Evolutionary conservation across 768 basidiomycete species (phyloP), one percentile per base, ranked within the genome.

Genomic region (Tricholoma terreum): DNA sequence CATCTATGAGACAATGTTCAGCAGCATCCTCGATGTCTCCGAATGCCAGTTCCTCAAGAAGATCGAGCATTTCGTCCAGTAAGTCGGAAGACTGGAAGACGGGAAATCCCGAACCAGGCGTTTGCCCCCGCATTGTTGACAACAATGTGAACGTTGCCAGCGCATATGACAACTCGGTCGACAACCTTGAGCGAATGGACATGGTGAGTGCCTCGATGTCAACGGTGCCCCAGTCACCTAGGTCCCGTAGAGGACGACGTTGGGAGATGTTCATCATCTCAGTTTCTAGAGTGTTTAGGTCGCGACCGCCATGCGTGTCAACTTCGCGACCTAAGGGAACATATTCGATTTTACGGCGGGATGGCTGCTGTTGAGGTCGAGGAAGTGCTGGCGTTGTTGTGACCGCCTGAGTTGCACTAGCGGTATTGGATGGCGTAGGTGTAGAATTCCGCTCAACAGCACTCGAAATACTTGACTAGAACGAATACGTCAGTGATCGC

Each of bases 121-220:
- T 77, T 56, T 81, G 82, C 9, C 84, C 86, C 27, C 83, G 83
- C 84, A 92, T 86, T 2, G 87, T 85, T 11, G 90, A 89, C 56
- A 97, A 75, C 67, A 96, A 75, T 3, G 87, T 87, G 62, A 98
- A 78, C 4, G 92, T 91, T 19, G 94, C 93, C 62, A 99, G 74
- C 4, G 90, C 92, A 68, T 94, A 98, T 3, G 94, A 88, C 53
- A 95, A 75, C 70, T 99, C 96, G 46, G 84, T 79, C 8, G 86
- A 80, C 40, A 98, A 73, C 34, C 95, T 80, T 34, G 91, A 96
- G 31, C 94, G 89, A 38, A 99, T 75, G 30, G 91, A 90, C 88
- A 99, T 87, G n/a, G 86, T 87, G 50, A 99, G 79, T n/a, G 86
- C 86, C 66, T 97, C 94, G 57, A 98, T 86, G 64, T 98, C 95